Evolutionary conservation across 345 rosid genomes (phyloP), one percentile per base, ranked within the genome.

Genomic region (Gossypioides kirkii): DNA sequence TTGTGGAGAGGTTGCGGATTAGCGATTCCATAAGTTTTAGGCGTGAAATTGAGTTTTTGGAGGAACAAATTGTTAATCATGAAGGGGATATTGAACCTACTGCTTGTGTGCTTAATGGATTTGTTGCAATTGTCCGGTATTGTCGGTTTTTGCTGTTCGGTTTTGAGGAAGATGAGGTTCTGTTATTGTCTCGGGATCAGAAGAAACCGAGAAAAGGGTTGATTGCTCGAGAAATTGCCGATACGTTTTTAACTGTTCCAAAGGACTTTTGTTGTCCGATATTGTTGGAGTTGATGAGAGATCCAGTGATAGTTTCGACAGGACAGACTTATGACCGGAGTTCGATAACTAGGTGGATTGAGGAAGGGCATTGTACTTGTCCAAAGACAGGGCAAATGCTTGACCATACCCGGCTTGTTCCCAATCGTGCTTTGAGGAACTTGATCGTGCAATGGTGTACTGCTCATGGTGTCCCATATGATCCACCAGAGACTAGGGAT

Each of bases 311-410:
- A 59, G 76, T 93, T n/a, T 92, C 98, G 0, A 92, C 97, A 0
- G 96, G 98, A 17, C 99, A 95, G 73, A 95, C 97, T 3, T 95
- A 92, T 65, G 98, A 95, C 46, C 88, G 97, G 83, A 83, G 85
- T 73, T 87, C 96, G 0, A 91, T 95, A 69, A 70, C 90, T 38
- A 85, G 98, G 76, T 95, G 99, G 99, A 74, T 95, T 70, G 97
- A 92, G 71, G 94, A 89, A 84, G 99, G 98, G 60, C 93, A 91
- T 49, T 82, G 85, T 76, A 86, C 87, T 52, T 95, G 98, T 71
- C 99, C 97, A 0, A 92, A 92, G 77, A 92, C 98, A 0, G 98
- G 96, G 28, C 98, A 91, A 72, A 80, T 89, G 91, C 84, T 92
- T 6, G 49, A 82, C 45, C 87, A 90, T 61, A 84, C 88, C 2